Conservation (phyloP, 2,329 filamentous ascomycete species). For the Pyricularia sp. region DNA sequence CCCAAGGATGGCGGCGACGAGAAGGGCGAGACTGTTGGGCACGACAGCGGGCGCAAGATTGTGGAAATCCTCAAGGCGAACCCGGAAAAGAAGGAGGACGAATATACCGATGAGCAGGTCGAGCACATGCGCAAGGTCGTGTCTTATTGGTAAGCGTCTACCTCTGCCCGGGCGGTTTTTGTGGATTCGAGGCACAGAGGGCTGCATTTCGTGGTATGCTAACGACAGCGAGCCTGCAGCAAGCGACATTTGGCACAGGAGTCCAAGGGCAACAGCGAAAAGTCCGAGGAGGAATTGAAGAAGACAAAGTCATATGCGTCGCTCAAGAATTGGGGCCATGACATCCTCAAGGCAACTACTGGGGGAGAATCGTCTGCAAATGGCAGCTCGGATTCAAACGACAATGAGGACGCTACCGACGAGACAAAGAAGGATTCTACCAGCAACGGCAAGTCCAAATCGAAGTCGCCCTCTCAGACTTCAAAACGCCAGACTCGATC, state of each 20-base stretch:
- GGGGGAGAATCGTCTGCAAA: background rate
- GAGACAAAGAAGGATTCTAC: background rate
- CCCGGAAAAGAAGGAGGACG: conserved; percentile 38
- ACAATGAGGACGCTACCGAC: background rate
- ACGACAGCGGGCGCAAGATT: conserved; percentile 48
- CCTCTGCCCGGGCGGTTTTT: no score
- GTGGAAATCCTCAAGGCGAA: conserved; percentile 50
- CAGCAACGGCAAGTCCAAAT: background rate
- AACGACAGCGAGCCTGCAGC: conserved; percentile 2
- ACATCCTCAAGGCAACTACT: conserved; percentile 29
- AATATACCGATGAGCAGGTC: conserved; percentile 42
- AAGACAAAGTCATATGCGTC: conserved; percentile 40
- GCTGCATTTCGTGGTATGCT: background rate
- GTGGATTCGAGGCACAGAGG: no score
- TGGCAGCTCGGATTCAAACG: background rate
- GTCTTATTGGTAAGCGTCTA: conserved; percentile 38
- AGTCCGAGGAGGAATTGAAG: conserved; percentile 29
- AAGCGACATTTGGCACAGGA: conserved; percentile 56
- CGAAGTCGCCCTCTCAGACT: background rate
- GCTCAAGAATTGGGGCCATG: conserved; percentile 50
- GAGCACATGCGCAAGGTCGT: conserved; percentile 51
- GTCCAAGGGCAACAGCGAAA: conserved; percentile 27
- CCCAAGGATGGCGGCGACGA: conserved; percentile 30
- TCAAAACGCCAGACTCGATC: background rate
- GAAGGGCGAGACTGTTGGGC: conserved; percentile 47